Evolutionary conservation across 495 filamentous ascomycete species (phyloP).

Genomic region (Rhypophila decipiens): DNA sequence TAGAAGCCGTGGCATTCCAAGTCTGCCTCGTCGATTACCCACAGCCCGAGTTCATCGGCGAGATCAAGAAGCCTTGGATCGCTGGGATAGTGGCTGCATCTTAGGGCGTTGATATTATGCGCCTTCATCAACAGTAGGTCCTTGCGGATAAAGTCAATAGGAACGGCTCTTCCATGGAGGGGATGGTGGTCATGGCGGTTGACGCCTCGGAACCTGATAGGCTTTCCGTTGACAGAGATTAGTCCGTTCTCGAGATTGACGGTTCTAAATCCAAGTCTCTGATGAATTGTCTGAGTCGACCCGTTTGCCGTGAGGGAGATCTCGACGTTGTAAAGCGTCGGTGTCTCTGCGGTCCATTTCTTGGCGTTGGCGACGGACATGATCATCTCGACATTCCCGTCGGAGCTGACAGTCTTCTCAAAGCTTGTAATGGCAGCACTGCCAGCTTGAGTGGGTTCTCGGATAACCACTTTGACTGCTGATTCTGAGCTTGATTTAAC

Average conservation of each 20-base stretch:
- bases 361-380: slow-evolving; percentile 39
- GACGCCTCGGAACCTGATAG: slow-evolving; percentile 52
- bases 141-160: slow-evolving; percentile 46
- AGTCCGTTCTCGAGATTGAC: slow-evolving; percentile 52
- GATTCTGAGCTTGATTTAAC: slow-evolving; percentile 23
- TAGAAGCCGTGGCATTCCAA: slow-evolving; percentile 67
- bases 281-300: slow-evolving; percentile 6
- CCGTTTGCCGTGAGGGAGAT: slow-evolving; percentile 21
- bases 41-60: slow-evolving; percentile 62
- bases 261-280: slow-evolving; percentile 49
- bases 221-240: slow-evolving; percentile 52
- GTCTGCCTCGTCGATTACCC: slow-evolving; percentile 66
- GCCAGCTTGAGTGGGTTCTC: slow-evolving; percentile 19
- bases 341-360: slow-evolving; percentile 65
- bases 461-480: slow-evolving; percentile 29
- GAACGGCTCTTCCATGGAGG: slow-evolving; percentile 51
- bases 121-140: slow-evolving; percentile 62
- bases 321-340: slow-evolving; percentile 48
- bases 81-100: slow-evolving; percentile 57
- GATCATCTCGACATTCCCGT: slow-evolving; percentile 23
- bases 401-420: slow-evolving; percentile 1
- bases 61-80: slow-evolving; percentile 53
- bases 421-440: slow-evolving; percentile 10
- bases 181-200: slow-evolving; percentile 63
- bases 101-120: slow-evolving; percentile 60